Evolutionary conservation across 2,329 filamentous ascomycete genomes (phyloP), one percentile per base, ranked within the genome.

Genomic region (Paraconiothyrium brasiliense): DNA sequence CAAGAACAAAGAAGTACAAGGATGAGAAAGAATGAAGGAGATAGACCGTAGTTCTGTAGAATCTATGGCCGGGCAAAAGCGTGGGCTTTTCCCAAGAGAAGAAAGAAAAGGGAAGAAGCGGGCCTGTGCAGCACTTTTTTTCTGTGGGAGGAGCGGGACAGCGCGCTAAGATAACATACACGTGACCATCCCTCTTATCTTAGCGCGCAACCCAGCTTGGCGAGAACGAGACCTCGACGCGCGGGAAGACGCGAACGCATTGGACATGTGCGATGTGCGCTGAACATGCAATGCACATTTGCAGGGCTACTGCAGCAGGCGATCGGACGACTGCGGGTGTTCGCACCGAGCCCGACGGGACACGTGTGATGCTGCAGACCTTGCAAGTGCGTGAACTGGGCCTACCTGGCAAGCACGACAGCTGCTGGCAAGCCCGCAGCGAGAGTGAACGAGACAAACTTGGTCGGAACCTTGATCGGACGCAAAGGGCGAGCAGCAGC

Each of bases 31-130:
- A 70, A 54, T 52, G 59, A 65, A 74, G 57, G 68, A 71, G 70
- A 76, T 60, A 73, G 75, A 76, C 77, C 72, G 70, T 69, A 73
- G 73, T 71, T 68, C 62, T 57, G 60, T 57, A 50, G 59, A 64
- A 70, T 69, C 71, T 72, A 70, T 82, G 84, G 85, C 85, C 85
- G 86, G 86, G 86, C 84, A 83, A 85, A 86, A 85, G 82, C 83
- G 57, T 60, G 66, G 64, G 75, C 78, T 81, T 83, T 83, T 81
- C 81, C 81, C 79, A 82, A 81, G 77, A 81, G 75, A 71, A 78
- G 77, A 76, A 54, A 41, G 35, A 50, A 54, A 54, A 54, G 35
- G 80, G 27, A 54, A 54, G 50, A 54, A 46, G 52, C 39, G 52
- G 24, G 67, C 67, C 67, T 64, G 63, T 67, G 64, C 69, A 61